Percentiles rank a stretch among this genome's conserved stretches.
Evolutionary conservation across 2,329 filamentous ascomycete genomes (phyloP).

Genomic region (Hypoxylon sp.): DNA sequence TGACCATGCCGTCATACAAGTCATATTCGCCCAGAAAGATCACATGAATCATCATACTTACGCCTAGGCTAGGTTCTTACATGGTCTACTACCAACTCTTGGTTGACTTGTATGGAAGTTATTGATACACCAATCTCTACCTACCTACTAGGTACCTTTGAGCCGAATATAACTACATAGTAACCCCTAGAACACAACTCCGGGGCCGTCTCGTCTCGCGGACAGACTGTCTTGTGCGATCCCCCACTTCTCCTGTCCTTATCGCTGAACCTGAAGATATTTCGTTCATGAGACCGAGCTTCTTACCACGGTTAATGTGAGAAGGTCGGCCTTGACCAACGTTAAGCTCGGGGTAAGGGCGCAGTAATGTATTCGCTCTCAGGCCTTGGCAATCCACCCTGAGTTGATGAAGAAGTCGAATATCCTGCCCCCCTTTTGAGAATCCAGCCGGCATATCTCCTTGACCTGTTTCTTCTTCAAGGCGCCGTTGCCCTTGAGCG

Average conservation of each 20-base stretch:
- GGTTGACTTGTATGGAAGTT: not conserved
- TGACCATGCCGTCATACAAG: not conserved
- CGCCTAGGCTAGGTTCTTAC: not conserved
- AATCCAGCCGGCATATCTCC: conserved; percentile 84
- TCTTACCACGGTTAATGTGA: too few relatives aligned
- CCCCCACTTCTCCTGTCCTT: too few relatives aligned
- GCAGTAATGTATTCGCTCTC: too few relatives aligned
- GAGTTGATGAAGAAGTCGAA: conserved; percentile 95
- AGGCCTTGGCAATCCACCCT: conserved; percentile 91
- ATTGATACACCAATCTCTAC: not conserved
- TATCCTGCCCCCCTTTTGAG: conserved; percentile 82
- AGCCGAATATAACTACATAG: too few relatives aligned
- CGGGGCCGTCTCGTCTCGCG: too few relatives aligned
- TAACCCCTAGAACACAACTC: too few relatives aligned
- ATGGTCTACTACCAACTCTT: not conserved
- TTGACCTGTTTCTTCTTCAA: conserved; percentile 95
- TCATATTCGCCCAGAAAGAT: not conserved
- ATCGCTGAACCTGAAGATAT: too few relatives aligned
- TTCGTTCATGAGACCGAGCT: too few relatives aligned
- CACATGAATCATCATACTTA: not conserved
- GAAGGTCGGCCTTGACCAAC: too few relatives aligned
- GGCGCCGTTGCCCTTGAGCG: conserved; percentile 84
- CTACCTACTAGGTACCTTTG: too few relatives aligned
- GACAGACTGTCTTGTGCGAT: too few relatives aligned
- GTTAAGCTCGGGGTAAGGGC: too few relatives aligned